Evolutionary conservation across 495 filamentous ascomycete species (phyloP).

Genomic region (Penicillium verhagenii): DNA sequence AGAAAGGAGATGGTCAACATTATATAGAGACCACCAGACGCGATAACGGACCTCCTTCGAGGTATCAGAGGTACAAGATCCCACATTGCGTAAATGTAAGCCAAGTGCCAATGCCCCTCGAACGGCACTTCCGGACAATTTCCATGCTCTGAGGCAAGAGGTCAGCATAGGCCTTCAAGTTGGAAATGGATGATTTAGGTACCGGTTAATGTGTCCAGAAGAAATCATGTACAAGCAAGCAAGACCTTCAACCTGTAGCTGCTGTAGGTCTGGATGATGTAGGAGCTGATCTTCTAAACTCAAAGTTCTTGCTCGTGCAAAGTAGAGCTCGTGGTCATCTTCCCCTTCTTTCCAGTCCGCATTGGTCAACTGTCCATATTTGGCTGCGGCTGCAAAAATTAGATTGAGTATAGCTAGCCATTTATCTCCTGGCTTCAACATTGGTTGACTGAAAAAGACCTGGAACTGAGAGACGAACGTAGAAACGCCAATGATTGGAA

Average conservation of each 20-base stretch:
- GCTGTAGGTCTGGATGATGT: slow-evolving; percentile 54
- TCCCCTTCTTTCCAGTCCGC: slow-evolving; percentile 45
- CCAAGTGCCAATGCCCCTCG: slow-evolving; percentile 59
- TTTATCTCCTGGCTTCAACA: slow-evolving; percentile 38
- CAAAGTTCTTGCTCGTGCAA: slow-evolving; percentile 52
- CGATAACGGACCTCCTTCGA: slow-evolving; percentile 58
- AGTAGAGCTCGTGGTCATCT: slow-evolving; percentile 55
- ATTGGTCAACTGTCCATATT: slow-evolving; percentile 47
- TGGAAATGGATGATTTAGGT: slow-evolving; percentile 5
- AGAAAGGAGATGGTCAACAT: slow-evolving; percentile 56
- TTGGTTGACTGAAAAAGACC: slow-evolving; percentile 42
- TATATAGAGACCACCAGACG: slow-evolving; percentile 62
- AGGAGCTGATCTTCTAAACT: slow-evolving; percentile 51
- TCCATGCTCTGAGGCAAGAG: slow-evolving; percentile 55
- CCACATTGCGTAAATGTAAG: slow-evolving; percentile 58
- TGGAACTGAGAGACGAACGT: slow-evolving; percentile 54
- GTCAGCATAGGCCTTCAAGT: slow-evolving; percentile 3
- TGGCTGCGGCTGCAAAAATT: slow-evolving; percentile 60
- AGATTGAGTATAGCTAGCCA: slow-evolving; percentile 62
- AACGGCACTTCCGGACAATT: slow-evolving; percentile 55
- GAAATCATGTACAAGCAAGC: slow-evolving; percentile 58
- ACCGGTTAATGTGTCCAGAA: slow-evolving; percentile 62
- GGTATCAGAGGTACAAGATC: slow-evolving; percentile 42
- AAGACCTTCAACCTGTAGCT: slow-evolving; percentile 58
- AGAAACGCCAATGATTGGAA: slow-evolving; percentile 58